Base-by-base conservation (phyloP, 1,139 yeast genomes). In the Debaryomyces udenii region DNA sequence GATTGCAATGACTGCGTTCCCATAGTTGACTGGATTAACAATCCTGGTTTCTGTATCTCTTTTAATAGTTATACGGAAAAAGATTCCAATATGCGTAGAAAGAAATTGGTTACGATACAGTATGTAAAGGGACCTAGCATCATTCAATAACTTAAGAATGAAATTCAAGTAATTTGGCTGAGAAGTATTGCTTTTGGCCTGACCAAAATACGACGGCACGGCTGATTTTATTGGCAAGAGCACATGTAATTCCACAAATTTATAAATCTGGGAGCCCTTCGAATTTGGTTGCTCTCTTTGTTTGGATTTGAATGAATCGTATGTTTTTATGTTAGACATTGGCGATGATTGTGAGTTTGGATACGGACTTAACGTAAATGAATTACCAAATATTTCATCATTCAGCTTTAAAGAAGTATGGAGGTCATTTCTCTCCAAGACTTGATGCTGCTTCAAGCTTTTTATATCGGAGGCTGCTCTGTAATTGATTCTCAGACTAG, bases 1-100 rank as follows among this genome's bases (percentile, higher is more conserved):
- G 9, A 83, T 58, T 1, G 86, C 71, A 35, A 83, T 74, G n/a
- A 83, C 77, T 0, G 87, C 78, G 55, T 83, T 81, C 2, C 87
- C 86, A 42, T 74, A 73, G 38, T 76, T 73, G 4, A 72, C 78
- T 0, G 87, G 81, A 42, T 81, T 74, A 14, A 80, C 70, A 1
- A 83, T 70, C 34, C 89, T 62, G 15, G 78, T 72, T 46, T 81
- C 81, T 0, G 87, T 77, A 49, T 83, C 86, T 50, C 81, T 66
- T 37, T 66, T 65, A 16, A 78, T 53, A 0, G 81, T 70, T 6
- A 66, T 63, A 45, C 81, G 62, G 56, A 80, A 76, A 9, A 77
- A 62, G 5, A 67, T 45, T 2, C 83, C 84, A 14, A 73, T 39
- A 4, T 61, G 61, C 0, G 76, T 62, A 3, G 60, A 46, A 28